Evolutionary conservation across 768 basidiomycete species (phyloP).

Genomic region (Gautieria morchelliformis): DNA sequence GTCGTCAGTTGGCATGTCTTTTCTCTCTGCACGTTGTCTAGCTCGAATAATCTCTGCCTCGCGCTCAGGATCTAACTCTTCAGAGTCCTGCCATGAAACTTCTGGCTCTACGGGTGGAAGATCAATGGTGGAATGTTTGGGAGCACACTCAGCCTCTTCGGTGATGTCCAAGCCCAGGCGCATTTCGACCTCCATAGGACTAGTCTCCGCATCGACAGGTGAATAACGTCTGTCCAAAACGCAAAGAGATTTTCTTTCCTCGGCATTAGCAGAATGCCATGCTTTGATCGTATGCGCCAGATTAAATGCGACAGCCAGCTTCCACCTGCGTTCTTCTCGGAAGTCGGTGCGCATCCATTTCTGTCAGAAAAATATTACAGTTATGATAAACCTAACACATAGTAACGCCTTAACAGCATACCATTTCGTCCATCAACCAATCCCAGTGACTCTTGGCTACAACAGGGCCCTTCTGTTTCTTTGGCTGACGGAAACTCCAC

Average conservation of each 20-base stretch:
- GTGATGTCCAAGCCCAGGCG: slow-evolving; percentile 18
- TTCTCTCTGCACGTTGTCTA: background rate
- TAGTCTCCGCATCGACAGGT: background rate
- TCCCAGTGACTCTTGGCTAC: slow-evolving; percentile 87
- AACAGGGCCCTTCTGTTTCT: slow-evolving; percentile 78
- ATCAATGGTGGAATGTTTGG: background rate
- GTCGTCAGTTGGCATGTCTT: slow-evolving; percentile 7
- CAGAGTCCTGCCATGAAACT: background rate
- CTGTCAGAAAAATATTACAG: background rate
- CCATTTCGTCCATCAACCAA: slow-evolving; percentile 94
- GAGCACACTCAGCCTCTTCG: slow-evolving; percentile 3
- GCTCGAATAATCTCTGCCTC: background rate
- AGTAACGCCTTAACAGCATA: slow-evolving; percentile 25
- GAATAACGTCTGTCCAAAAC: background rate
- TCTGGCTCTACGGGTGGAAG: background rate
- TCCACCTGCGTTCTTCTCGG: slow-evolving; percentile 91
- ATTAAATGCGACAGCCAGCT: slow-evolving; percentile 73
- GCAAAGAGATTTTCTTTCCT: slow-evolving; percentile 55
- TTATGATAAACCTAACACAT: background rate
- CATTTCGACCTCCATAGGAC: background rate
- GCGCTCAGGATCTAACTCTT: slow-evolving; percentile 6
- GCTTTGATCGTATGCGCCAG: slow-evolving; percentile 75
- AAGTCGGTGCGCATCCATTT: slow-evolving; percentile 92
- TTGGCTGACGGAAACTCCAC: slow-evolving; percentile 94
- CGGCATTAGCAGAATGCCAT: slow-evolving; percentile 68